A percentile compares a stretch with the other conserved stretches of the same genome.
Evolutionary conservation across 208 protist species (phyloP).

Genomic region (Acanthamoeba sp.): DNA sequence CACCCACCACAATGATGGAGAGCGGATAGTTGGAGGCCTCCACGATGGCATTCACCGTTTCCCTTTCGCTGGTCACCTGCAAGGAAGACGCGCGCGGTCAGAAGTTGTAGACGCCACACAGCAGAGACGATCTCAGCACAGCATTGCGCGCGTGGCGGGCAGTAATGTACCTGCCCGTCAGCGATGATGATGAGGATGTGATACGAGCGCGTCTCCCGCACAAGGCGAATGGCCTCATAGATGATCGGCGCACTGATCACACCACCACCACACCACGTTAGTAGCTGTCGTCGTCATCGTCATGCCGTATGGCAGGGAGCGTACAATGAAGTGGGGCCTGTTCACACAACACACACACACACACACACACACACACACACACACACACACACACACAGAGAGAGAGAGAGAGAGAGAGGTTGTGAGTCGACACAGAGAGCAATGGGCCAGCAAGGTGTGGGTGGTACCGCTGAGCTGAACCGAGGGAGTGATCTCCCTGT

Average conservation of each 20-base stretch:
- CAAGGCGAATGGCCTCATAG: slow-evolving; percentile 38
- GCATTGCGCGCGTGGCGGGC: no score
- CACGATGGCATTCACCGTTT: slow-evolving; percentile 91
- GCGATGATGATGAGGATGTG: slow-evolving; percentile 81
- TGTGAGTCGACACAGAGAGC: neutral
- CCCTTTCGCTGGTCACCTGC: slow-evolving; percentile 63
- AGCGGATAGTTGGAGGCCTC: slow-evolving; percentile 90
- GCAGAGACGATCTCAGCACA: no score
- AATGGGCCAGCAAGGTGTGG: slow-evolving; percentile 57
- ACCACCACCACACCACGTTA: neutral
- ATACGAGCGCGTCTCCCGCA: slow-evolving; percentile 1
- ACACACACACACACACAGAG: no score
- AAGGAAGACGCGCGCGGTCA: neutral
- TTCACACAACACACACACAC: neutral
- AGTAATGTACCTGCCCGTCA: slow-evolving; percentile 68
- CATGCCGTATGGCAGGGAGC: neutral
- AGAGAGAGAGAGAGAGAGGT: neutral
- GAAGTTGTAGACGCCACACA: neutral
- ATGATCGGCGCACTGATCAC: neutral
- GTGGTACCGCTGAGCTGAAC: slow-evolving; percentile 70
- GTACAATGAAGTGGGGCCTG: slow-evolving; percentile 19
- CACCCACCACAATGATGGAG: slow-evolving; percentile 93
- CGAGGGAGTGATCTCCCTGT: slow-evolving; percentile 63
- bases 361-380: neutral
- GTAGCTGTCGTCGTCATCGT: no score